Evolutionary conservation across 2,329 filamentous ascomycete genomes (phyloP).

Genomic region (Dothiorella sarmentorum): DNA sequence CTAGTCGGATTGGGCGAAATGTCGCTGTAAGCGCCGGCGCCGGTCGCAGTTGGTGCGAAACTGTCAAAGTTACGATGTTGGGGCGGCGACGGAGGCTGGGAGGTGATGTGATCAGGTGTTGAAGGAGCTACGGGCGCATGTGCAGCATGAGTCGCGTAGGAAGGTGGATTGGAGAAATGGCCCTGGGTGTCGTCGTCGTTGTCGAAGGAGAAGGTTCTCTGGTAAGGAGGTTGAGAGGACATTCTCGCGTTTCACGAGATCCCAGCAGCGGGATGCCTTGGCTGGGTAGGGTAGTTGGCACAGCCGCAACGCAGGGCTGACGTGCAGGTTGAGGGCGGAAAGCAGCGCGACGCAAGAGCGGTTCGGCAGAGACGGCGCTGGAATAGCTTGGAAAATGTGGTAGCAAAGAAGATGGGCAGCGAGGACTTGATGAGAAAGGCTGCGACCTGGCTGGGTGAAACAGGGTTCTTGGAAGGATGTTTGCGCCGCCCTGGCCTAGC

Average conservation of each 20-base stretch:
- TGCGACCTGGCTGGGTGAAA: not conserved
- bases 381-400: too few relatives aligned
- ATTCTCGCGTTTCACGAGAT: constrained; percentile 17
- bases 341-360: not conserved
- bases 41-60: not conserved
- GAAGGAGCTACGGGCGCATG: not conserved
- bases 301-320: constrained; percentile 11
- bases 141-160: not conserved
- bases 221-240: constrained; percentile 15
- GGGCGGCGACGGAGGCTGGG: constrained; percentile 1
- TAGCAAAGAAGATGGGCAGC: not conserved
- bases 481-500: not conserved
- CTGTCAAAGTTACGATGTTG: not conserved
- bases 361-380: too few relatives aligned
- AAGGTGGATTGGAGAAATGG: not conserved
- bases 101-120: not conserved
- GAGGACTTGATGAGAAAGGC: not conserved
- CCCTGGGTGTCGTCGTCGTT: constrained; percentile 9
- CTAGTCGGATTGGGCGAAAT: not conserved
- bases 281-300: constrained; percentile 1
- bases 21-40: not conserved
- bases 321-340: not conserved
- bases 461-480: not conserved
- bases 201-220: constrained; percentile 11
- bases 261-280: constrained; percentile 16